These are phyloP conservation scores for Orbilia brochopaga DNA, from an alignment of 2,329 filamentous ascomycete species.

Conservation along the genomic window DNA sequence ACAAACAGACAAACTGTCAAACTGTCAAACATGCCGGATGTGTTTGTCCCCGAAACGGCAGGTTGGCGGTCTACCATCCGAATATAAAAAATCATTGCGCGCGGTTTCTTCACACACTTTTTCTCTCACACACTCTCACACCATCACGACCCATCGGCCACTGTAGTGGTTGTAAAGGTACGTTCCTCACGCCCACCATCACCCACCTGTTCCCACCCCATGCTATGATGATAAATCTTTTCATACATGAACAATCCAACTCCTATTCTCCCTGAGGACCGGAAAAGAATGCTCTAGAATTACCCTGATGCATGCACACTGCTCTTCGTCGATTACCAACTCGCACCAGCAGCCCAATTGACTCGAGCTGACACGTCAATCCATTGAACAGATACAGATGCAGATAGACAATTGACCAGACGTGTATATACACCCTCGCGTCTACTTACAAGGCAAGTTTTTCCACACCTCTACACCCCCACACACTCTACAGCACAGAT, in stretches of 20 bases:
- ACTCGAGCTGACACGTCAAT: neutral
- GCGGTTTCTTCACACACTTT: too few species aligned
- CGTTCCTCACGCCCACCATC: constrained; percentile 10
- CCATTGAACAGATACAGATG: too few species aligned
- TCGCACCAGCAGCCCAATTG: constrained; percentile 4
- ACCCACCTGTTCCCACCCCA: constrained; percentile 14
- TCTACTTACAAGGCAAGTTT: constrained; percentile 56
- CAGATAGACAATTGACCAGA: neutral
- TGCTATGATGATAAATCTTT: constrained; percentile 58
- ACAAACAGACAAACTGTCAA: neutral
- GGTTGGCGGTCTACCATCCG: neutral
- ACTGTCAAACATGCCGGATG: neutral
- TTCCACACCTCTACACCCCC: neutral
- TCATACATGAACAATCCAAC: constrained; percentile 60
- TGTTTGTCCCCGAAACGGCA: constrained; percentile 7
- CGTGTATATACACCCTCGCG: constrained; percentile 18
- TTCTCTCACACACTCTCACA: too few species aligned
- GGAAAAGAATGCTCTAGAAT: constrained; percentile 56
- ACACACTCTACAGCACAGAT: constrained; percentile 7
- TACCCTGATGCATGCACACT: constrained; percentile 56
- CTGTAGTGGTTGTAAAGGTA: constrained; percentile 1
- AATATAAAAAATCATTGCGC: neutral
- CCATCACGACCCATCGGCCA: neutral
- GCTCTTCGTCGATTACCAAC: constrained; percentile 8
- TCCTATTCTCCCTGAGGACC: constrained; percentile 57